A percentile compares a stretch with the other conserved stretches of the same genome.
phyloP scores from a whole-genome alignment of 345 rosid genomes.

The Passiflora organensis region DNA sequence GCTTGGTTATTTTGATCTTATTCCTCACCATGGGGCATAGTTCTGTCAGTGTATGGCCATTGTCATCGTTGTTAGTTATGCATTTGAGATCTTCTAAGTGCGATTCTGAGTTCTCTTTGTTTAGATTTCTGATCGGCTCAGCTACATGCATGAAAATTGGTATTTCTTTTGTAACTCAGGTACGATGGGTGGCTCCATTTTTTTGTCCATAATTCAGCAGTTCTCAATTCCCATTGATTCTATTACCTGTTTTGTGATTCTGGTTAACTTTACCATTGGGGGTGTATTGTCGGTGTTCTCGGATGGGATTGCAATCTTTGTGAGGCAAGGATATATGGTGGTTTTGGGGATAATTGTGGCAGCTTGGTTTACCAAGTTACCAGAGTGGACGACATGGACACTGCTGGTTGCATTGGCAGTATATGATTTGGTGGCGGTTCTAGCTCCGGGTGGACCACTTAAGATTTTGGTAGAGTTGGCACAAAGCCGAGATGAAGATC shows the following conservation, averaged over 20 bases:
- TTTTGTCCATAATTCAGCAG: conserved; percentile 71
- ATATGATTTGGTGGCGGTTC: conserved; percentile 87
- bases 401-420: conserved; percentile 80
- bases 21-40: too few relatives aligned
- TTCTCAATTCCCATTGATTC: conserved; percentile 83
- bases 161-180: conserved; percentile 31
- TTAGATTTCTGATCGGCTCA: background rate
- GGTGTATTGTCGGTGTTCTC: conserved; percentile 81
- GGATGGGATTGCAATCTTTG: conserved; percentile 63
- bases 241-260: conserved; percentile 57
- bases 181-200: conserved; percentile 88
- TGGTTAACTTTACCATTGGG: conserved; percentile 78
- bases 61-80: too few relatives aligned
- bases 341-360: conserved; percentile 80
- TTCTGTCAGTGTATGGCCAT: too few relatives aligned
- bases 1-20: too few relatives aligned
- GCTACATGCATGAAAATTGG: too few relatives aligned
- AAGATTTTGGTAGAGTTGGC: conserved; percentile 88
- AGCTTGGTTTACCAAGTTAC: conserved; percentile 89
- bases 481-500: conserved; percentile 82
- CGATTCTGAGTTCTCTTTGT: too few relatives aligned
- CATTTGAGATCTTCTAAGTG: too few relatives aligned
- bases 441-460: conserved; percentile 97
- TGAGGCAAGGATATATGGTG: conserved; percentile 90
- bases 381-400: conserved; percentile 97